Evolutionary conservation across 2,329 filamentous ascomycete species (phyloP), one percentile per base, ranked within the genome.

Genomic region (Cytospora leucostoma): DNA sequence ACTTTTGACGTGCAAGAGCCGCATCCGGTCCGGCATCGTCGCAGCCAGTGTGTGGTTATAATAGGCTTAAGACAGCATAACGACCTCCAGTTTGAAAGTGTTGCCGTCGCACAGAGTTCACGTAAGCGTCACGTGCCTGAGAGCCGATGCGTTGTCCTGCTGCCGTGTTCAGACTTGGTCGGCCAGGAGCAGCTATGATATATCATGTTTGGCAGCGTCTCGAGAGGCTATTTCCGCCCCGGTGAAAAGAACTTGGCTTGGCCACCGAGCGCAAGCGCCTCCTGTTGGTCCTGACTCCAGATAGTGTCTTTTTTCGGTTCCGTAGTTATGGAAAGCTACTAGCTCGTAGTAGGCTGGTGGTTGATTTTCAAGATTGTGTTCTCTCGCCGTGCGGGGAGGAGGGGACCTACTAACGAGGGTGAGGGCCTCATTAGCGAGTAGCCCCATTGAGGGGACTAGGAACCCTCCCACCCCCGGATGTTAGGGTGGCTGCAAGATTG

Each of bases 81-180:
- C 33, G 44, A 32, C 12, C n/a, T 13, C 51, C 38, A 61, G 44
- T 38, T 38, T 50, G 27, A 51, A 12, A 37, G 51, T 44, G 27
- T 53, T 44, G 33, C 44, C 37, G 63, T 65, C 27, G 44, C 53
- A 56, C 55, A 49, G 51, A 50, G 34, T 15, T 55, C 34, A 49
- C n/a, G 37, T 47, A 32, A 55, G 35, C 56, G 59, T 65, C 63
- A 65, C 63, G 63, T 65, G 63, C 57, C 55, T 38, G 27, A 44
- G 53, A 34, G 55, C 40, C 50, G 51, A 59, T 65, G 63, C 63
- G 61, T 65, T 61, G 60, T 51, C 51, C 51, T 51, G 32, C 59
- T 65, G 63, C 61, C 49, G 63, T 61, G 56, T 38, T 56, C 44
- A 65, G 51, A 54, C 35, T 32, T 59, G 59, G 59, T 50, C 38